Evolutionary conservation across 257 asterid genomes (phyloP), one percentile per base, ranked within the genome.

Genomic region (Solanum dulcamara): DNA sequence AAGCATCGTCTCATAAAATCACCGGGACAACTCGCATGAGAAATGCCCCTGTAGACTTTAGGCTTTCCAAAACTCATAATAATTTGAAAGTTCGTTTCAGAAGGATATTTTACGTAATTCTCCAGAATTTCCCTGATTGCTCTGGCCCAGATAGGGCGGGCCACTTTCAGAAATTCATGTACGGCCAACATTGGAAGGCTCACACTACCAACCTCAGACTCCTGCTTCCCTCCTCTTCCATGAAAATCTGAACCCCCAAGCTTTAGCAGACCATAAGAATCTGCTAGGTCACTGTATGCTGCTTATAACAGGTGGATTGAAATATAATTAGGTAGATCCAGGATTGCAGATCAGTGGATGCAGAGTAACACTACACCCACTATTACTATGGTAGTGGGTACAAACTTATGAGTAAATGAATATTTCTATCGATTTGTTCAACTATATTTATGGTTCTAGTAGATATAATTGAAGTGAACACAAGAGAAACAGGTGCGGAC

Each of bases 231-330:
- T 4, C 96, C 97, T 88, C 92, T 91, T 64, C 95, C 99, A 70
- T 97, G 99, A 82, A 88, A 97, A 90, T 97, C 99, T 6, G 99
- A 97, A 71, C 99, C 99, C 83, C 99, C 99, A 35, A 97, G 92
- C 90, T 94, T 97, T 89, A 95, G 83, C 44, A 97, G 98, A 85
- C 90, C 90, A 82, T 92, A 90, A 5, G 90, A 85, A 77, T 97
- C 99, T 4, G 98, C 99, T 57, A 93, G 88, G 85, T 94, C 97
- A 48, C 97, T 91, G 90, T 91, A 97, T 22, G 90, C 99, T 97
- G 92, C 85, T 81, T 80, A 67, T n/a, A 79, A 48, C 30, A 30
- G 66, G 64, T 18, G 15, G 38, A 79, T 10, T 8, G 10, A 26
- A 79, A 79, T 79, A 48, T 18, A 48, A 44, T 79, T 48, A 79